These are phyloP conservation scores for Suillus spraguei DNA, from an alignment of 768 basidiomycete species.

Conservation along the genomic window DNA sequence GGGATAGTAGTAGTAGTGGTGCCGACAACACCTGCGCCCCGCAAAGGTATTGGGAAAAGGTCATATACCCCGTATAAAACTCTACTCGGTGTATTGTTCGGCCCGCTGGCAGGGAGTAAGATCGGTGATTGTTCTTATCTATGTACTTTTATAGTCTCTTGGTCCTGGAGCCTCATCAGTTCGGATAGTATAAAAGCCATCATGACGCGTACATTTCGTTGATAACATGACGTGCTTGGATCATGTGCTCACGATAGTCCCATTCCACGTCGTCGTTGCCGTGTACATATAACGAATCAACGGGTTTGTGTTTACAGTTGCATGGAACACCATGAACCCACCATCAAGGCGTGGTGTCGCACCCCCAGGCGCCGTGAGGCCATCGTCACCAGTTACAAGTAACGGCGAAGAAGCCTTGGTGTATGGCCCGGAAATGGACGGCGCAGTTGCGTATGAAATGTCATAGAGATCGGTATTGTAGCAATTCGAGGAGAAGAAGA, in stretches of 20 bases:
- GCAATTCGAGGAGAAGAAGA: slow-evolving; percentile 34
- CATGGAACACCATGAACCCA: slow-evolving; percentile 19
- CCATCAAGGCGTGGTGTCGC: slow-evolving; percentile 16
- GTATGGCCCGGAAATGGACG: slow-evolving; percentile 31
- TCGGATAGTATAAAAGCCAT: not conserved
- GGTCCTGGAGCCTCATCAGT: not conserved
- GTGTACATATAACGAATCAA: slow-evolving; percentile 19
- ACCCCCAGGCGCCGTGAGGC: slow-evolving; percentile 23
- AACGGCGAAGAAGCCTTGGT: slow-evolving; percentile 30
- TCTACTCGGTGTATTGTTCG: not conserved
- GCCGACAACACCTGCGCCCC: not conserved
- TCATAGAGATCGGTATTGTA: slow-evolving; percentile 31
- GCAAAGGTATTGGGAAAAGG: not conserved
- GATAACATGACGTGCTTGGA: not conserved
- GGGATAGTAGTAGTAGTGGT: not conserved
- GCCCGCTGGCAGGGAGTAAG: not conserved
- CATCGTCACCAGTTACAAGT: slow-evolving; percentile 22
- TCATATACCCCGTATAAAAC: too few species aligned
- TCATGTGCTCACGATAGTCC: slow-evolving; percentile 13
- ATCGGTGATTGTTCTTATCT: not conserved
- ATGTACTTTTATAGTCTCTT: not conserved
- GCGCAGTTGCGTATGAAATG: slow-evolving; percentile 32
- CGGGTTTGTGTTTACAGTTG: slow-evolving; percentile 16
- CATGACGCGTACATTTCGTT: not conserved
- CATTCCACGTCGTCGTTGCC: slow-evolving; percentile 14